phyloP scores from a whole-genome alignment of 495 filamentous ascomycete species.

The Articulospora tetracladia region DNA sequence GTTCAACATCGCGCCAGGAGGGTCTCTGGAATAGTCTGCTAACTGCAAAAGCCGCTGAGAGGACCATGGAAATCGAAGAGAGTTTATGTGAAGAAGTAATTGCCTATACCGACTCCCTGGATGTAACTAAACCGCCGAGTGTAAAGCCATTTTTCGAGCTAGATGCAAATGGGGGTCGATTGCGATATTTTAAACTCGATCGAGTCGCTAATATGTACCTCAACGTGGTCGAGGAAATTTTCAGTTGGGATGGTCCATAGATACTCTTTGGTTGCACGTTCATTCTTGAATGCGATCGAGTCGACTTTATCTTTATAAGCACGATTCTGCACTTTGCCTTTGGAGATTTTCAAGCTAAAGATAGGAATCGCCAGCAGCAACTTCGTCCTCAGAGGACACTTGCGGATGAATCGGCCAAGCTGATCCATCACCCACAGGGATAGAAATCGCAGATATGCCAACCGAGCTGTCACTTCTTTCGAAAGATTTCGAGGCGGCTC shows the following conservation, averaged over 20 bases:
- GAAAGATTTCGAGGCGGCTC: too few relatives aligned
- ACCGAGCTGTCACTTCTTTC: too few relatives aligned
- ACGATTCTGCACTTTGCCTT: too few relatives aligned
- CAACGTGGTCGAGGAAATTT: background rate
- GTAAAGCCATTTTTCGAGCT: conserved; percentile 3
- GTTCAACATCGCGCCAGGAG: conserved; percentile 6
- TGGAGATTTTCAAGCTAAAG: too few relatives aligned
- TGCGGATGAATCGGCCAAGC: too few relatives aligned
- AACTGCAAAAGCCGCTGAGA: conserved; percentile 12
- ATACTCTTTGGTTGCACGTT: too few relatives aligned
- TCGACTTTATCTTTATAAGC: too few relatives aligned
- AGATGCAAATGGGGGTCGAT: background rate
- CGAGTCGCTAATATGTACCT: background rate
- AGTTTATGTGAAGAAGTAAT: background rate
- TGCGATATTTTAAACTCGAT: background rate
- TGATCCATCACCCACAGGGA: too few relatives aligned
- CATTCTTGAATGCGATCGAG: too few relatives aligned
- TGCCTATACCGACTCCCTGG: background rate
- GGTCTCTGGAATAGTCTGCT: conserved; percentile 16
- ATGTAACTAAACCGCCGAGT: background rate
- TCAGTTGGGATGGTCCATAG: background rate
- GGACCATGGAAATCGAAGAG: conserved; percentile 16
- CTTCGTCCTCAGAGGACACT: too few relatives aligned
- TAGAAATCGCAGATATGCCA: too few relatives aligned
- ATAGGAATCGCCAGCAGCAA: too few relatives aligned